Evolutionary conservation across 305 asterid genomes (phyloP), one percentile per base, ranked within the genome.

Genomic region (Fraxinus latifolia): DNA sequence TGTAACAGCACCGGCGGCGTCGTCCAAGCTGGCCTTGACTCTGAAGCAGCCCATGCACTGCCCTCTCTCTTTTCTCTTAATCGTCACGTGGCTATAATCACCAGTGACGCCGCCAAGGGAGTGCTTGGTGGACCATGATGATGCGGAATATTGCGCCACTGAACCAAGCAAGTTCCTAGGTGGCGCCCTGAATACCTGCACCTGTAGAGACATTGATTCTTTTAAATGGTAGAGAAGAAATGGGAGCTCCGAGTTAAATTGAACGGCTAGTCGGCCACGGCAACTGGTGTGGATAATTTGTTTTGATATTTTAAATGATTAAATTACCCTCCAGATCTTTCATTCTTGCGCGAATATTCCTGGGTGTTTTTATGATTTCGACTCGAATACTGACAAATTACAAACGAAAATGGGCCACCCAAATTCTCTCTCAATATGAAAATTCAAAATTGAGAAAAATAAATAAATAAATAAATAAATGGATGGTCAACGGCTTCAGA

Each of bases 161-260:
- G 82, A 55, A 42, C 84, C 79, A 25, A 60, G 17, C 74, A 89
- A 82, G 65, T 83, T 88, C 89, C 92, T 81, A 3, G 93, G 92
- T 83, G 83, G 85, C 75, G 87, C 87, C 84, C 90, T 78, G 84
- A 87, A 90, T 72, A 81, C 85, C 79, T 84, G 89, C 47, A 91
- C 91, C 86, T 91, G 97, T 90, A 95, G 86, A 80, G 97, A 98
- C 98, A 95, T 95, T 74, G 32, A 19, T 79, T 53, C 23, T 53
- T 50, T 55, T 4, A n/a, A 17, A 17, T 55, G 67, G 27, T 27
- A 7, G 27, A 5, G 27, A 55, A 17, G 67, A 55, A 55, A 8
- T 50, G 29, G 15, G n/a, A 3, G 3, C 7, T 14, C 60, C 1
- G 60, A 60, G 34, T 17, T 67, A 23, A 33, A 73, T 37, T 29